A percentile compares a stretch with the other conserved stretches of the same genome.
These are phyloP conservation scores for Rhypophila decipiens DNA, from an alignment of 495 filamentous ascomycete genomes.

Conservation along the genomic window DNA sequence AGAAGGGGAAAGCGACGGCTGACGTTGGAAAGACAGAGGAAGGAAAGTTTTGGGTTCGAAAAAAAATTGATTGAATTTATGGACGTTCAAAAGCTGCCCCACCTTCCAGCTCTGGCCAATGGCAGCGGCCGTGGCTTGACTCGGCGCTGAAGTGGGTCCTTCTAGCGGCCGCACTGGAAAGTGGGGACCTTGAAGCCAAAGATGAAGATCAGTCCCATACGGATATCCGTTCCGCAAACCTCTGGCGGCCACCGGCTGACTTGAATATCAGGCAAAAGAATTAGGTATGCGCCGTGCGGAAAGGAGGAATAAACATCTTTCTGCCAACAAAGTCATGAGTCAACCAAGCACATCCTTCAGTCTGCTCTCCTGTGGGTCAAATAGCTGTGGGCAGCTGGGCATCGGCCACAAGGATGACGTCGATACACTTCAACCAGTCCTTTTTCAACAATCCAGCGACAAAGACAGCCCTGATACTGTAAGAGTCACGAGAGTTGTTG, in stretches of 20 bases:
- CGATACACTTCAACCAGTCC: slow-evolving; percentile 56
- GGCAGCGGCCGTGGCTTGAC: too few species aligned
- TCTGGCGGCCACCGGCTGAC: too few species aligned
- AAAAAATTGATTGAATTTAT: slow-evolving; percentile 2
- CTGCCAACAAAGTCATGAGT: not conserved
- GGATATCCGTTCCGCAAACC: too few species aligned
- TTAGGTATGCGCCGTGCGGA: too few species aligned
- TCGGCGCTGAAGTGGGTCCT: too few species aligned
- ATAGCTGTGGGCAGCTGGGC: slow-evolving; percentile 81
- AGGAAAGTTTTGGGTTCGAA: not conserved
- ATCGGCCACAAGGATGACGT: slow-evolving; percentile 71
- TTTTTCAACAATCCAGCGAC: slow-evolving; percentile 36
- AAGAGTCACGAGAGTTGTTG: slow-evolving; percentile 39
- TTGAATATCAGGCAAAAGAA: too few species aligned
- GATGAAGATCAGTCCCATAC: too few species aligned
- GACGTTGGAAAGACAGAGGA: too few species aligned
- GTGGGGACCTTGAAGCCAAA: too few species aligned
- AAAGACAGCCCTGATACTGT: slow-evolving; percentile 6
- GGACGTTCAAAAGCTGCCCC: slow-evolving; percentile 1
- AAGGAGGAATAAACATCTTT: too few species aligned
- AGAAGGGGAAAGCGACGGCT: too few species aligned
- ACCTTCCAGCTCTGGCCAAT: slow-evolving; percentile 1
- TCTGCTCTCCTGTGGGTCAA: slow-evolving; percentile 86
- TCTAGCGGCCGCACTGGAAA: too few species aligned
- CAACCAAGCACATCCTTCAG: slow-evolving; percentile 24